phyloP scores from a whole-genome alignment of 2,329 filamentous ascomycete genomes.

The Cladosporium halotolerans region DNA sequence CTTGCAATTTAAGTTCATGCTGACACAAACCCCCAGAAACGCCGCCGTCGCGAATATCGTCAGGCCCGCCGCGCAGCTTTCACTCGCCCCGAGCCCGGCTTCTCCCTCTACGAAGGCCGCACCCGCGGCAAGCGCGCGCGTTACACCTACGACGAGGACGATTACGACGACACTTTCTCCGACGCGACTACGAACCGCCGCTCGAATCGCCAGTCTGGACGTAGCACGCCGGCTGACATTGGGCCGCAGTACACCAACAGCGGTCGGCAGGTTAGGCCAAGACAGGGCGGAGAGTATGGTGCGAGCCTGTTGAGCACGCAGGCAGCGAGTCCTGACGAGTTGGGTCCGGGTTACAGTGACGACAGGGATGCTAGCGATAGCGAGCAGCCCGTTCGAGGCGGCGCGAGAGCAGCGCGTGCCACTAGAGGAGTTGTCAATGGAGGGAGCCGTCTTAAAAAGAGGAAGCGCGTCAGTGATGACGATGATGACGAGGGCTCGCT shows the following conservation, averaged over 20 bases:
- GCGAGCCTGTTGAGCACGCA: constrained; percentile 55
- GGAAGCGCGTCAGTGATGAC: constrained; percentile 42
- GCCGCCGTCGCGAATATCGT: constrained; percentile 86
- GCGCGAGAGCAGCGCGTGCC: constrained; percentile 41
- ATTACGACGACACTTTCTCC: constrained; percentile 64
- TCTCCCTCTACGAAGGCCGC: constrained; percentile 90
- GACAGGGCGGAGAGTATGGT: constrained; percentile 57
- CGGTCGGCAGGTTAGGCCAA: constrained; percentile 73
- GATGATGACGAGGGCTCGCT: constrained; percentile 47
- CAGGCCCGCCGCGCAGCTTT: constrained; percentile 81
- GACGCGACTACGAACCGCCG: constrained; percentile 60
- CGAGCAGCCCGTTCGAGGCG: constrained; percentile 35
- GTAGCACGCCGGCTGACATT: constrained; percentile 63
- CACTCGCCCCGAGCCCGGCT: constrained; percentile 77
- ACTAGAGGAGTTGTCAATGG: constrained; percentile 26
- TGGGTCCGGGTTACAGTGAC: constrained; percentile 17
- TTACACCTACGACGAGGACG: constrained; percentile 91
- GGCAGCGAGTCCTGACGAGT: constrained; percentile 35
- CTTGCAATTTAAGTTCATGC: constrained; percentile 13
- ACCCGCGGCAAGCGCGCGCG: constrained; percentile 94
- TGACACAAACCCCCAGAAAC: constrained; percentile 57
- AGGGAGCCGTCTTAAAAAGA: constrained; percentile 33
- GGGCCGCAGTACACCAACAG: constrained; percentile 70
- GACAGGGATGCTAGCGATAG: constrained; percentile 36
- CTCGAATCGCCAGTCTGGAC: constrained; percentile 59